These are phyloP conservation scores for Abelmoschus esculentus DNA, from an alignment of 345 rosid genomes.

Conservation along the genomic window DNA sequence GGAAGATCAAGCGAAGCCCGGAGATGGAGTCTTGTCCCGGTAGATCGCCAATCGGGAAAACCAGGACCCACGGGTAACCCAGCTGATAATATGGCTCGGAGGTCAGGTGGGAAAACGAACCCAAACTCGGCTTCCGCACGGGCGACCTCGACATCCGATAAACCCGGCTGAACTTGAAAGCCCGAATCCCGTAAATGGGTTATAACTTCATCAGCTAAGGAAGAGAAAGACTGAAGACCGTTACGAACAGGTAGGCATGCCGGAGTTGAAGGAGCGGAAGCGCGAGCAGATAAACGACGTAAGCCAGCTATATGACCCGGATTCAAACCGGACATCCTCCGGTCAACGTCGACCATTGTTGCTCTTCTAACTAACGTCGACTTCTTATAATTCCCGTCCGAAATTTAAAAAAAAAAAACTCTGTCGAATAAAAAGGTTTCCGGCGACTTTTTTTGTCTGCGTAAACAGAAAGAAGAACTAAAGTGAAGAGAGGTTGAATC, in stretches of 20 bases:
- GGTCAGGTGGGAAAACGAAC: slow-evolving; percentile 92
- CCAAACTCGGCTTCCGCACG: slow-evolving; percentile 88
- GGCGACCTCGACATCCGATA: slow-evolving; percentile 77
- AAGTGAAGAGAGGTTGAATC: slow-evolving; percentile 4
- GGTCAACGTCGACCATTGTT: slow-evolving; percentile 95
- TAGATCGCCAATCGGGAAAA: slow-evolving; percentile 91
- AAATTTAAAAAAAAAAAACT: neutral
- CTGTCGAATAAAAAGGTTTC: neutral
- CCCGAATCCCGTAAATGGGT: slow-evolving; percentile 61
- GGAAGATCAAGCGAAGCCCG: slow-evolving; percentile 86
- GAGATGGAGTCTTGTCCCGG: slow-evolving; percentile 71
- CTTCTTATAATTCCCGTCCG: neutral
- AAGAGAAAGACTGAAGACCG: slow-evolving; percentile 60
- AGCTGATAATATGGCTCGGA: slow-evolving; percentile 73
- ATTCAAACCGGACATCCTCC: slow-evolving; percentile 82
- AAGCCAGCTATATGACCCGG: slow-evolving; percentile 88
- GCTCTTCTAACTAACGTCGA: neutral
- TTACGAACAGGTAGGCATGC: slow-evolving; percentile 47
- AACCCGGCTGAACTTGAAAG: slow-evolving; percentile 74
- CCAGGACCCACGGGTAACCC: slow-evolving; percentile 89
- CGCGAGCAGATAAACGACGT: slow-evolving; percentile 93
- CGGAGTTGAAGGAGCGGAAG: slow-evolving; percentile 61
- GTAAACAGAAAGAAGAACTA: slow-evolving; percentile 9
- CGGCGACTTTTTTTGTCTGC: neutral
- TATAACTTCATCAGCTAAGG: slow-evolving; percentile 72